Evolutionary conservation across 2,329 filamentous ascomycete species (phyloP).

Genomic region (Aureobasidium melanogenum): DNA sequence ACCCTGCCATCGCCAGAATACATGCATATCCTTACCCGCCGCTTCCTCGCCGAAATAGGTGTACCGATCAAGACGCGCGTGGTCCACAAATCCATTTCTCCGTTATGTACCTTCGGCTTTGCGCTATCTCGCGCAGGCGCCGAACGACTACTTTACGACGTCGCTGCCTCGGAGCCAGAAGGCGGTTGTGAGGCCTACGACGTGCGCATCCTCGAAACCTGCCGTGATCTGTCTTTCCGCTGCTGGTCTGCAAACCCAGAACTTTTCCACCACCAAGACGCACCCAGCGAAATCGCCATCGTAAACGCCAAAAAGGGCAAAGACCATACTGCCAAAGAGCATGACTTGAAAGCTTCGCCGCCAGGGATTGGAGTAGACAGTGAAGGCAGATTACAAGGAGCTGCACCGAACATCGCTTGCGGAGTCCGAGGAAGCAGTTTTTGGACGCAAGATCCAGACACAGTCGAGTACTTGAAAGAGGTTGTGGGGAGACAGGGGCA

Average conservation of each 20-base stretch:
- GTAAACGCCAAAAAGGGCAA: slow-evolving; percentile 17
- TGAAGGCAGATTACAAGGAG: neutral
- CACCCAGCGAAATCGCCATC: slow-evolving; percentile 29
- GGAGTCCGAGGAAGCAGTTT: slow-evolving; percentile 31
- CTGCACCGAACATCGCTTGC: slow-evolving; percentile 26
- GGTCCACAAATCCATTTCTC: slow-evolving; percentile 33
- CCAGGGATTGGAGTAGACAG: slow-evolving; percentile 3
- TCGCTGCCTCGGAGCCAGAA: slow-evolving; percentile 25
- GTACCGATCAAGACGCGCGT: slow-evolving; percentile 29
- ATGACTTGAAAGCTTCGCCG: slow-evolving; percentile 5
- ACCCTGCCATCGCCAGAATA: slow-evolving; percentile 28
- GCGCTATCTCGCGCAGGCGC: slow-evolving; percentile 32
- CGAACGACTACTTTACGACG: slow-evolving; percentile 24
- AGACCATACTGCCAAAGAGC: slow-evolving; percentile 5
- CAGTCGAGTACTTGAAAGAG: slow-evolving; percentile 27
- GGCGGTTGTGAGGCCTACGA: slow-evolving; percentile 31
- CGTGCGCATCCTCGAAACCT: slow-evolving; percentile 31
- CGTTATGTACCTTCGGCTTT: slow-evolving; percentile 38
- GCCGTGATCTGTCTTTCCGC: slow-evolving; percentile 26
- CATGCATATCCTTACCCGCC: slow-evolving; percentile 30
- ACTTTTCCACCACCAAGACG: slow-evolving; percentile 31
- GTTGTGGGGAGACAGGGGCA: slow-evolving; percentile 29
- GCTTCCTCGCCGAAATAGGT: slow-evolving; percentile 27
- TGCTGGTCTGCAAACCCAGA: slow-evolving; percentile 32
- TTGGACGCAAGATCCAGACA: slow-evolving; percentile 25